Percentiles rank a stretch among this genome's conserved stretches.
Conservation (phyloP, 1,139 yeast species). For the Suhomyces guaymorum region DNA sequence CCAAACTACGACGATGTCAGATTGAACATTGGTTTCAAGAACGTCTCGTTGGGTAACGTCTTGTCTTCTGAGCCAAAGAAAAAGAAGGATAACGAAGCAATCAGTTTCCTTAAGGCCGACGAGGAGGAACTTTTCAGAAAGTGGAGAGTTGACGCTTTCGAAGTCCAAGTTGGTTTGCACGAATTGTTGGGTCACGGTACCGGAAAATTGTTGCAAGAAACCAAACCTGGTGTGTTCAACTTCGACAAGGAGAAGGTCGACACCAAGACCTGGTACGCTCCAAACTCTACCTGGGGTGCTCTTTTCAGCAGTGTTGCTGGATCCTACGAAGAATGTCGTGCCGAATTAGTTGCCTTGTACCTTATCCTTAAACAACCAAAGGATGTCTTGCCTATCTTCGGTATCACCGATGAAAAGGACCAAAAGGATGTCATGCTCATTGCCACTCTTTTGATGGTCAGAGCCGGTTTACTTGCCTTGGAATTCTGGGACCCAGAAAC, state of each 20-base stretch:
- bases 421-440: slow-evolving; percentile 65
- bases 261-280: slow-evolving; percentile 65
- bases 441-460: slow-evolving; percentile 77
- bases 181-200: slow-evolving; percentile 92
- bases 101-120: slow-evolving; percentile 59
- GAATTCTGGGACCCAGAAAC: slow-evolving; percentile 86
- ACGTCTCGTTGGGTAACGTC: slow-evolving; percentile 85
- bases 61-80: slow-evolving; percentile 65
- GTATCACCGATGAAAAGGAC: slow-evolving; percentile 54
- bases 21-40: slow-evolving; percentile 79
- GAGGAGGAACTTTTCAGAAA: slow-evolving; percentile 62
- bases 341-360: slow-evolving; percentile 85
- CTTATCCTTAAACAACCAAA: slow-evolving; percentile 62
- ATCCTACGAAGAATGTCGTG: slow-evolving; percentile 89
- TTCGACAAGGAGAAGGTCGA: slow-evolving; percentile 72
- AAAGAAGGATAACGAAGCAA: slow-evolving; percentile 64
- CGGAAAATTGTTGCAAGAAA: slow-evolving; percentile 74
- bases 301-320: slow-evolving; percentile 81
- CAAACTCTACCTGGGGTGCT: slow-evolving; percentile 89
- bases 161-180: slow-evolving; percentile 90
- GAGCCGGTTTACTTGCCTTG: slow-evolving; percentile 80
- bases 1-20: slow-evolving; percentile 92
- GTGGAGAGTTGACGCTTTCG: slow-evolving; percentile 81
- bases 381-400: slow-evolving; percentile 70
- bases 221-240: slow-evolving; percentile 64